phyloP scores from a whole-genome alignment of 2,329 filamentous ascomycete species.

The Akanthomyces dipterigenus region DNA sequence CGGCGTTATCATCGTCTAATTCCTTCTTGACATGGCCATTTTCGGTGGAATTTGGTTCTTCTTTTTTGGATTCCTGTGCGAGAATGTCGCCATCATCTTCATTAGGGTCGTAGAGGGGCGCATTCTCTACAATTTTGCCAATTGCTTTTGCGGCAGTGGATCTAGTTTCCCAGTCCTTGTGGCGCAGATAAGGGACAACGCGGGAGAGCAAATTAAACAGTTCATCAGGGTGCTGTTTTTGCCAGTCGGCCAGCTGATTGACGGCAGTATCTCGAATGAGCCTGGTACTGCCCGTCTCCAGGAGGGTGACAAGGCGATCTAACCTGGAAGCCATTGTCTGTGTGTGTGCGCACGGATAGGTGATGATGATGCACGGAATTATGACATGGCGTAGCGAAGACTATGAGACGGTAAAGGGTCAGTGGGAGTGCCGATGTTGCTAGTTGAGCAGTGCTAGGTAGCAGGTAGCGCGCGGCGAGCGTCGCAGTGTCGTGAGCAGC shows the following conservation, averaged over 20 bases:
- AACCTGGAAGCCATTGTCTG: constrained; percentile 13
- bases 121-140: constrained; percentile 87
- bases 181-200: constrained; percentile 90
- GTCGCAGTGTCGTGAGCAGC: neutral
- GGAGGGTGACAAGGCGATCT: constrained; percentile 52
- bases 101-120: constrained; percentile 83
- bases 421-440: neutral
- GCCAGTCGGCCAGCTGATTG: constrained; percentile 93
- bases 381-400: constrained; percentile 6
- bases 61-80: constrained; percentile 34
- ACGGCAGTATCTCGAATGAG: constrained; percentile 96
- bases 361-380: neutral
- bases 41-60: constrained; percentile 30
- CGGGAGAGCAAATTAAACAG: constrained; percentile 90
- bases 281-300: constrained; percentile 94
- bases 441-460: neutral
- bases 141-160: constrained; percentile 90
- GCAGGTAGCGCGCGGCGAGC: neutral
- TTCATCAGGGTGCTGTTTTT: constrained; percentile 96
- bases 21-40: constrained; percentile 47
- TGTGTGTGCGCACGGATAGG: neutral
- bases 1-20: constrained; percentile 42
- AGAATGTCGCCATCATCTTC: constrained; percentile 63
- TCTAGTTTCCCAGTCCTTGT: constrained; percentile 95
- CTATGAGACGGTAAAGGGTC: neutral